Conservation (phyloP, 257 asterid genomes). For the Solanum infundibuliforme region DNA sequence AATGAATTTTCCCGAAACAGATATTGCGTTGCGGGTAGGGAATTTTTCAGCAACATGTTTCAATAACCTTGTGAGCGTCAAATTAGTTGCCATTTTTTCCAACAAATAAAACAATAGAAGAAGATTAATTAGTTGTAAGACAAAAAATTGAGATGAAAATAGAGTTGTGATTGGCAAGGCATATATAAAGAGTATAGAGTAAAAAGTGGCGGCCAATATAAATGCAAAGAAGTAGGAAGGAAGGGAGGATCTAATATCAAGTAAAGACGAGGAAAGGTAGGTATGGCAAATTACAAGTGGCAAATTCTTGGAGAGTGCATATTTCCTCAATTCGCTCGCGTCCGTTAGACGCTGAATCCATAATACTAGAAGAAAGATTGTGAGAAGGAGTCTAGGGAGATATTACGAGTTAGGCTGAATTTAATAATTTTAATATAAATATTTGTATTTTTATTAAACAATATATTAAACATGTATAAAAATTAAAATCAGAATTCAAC, state of each 20-base stretch:
- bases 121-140: background rate
- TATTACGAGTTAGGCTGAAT: background rate
- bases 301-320: background rate
- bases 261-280: background rate
- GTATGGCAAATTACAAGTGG: background rate
- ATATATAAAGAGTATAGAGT: background rate
- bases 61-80: conserved; percentile 56
- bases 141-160: background rate
- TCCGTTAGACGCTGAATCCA: background rate
- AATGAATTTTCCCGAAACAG: conserved; percentile 60
- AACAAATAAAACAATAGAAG: background rate
- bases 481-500: background rate
- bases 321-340: background rate
- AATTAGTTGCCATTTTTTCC: background rate
- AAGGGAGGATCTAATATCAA: background rate
- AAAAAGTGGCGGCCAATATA: background rate
- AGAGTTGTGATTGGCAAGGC: background rate
- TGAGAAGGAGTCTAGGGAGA: background rate
- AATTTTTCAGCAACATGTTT: conserved; percentile 43
- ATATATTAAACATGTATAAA: background rate
- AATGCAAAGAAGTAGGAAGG: background rate
- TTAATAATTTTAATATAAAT: background rate
- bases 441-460: background rate
- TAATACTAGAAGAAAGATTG: background rate
- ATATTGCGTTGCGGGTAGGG: conserved; percentile 57